Evolutionary conservation across 345 rosid genomes (phyloP).

Genomic region (Salix koriyanagi): DNA sequence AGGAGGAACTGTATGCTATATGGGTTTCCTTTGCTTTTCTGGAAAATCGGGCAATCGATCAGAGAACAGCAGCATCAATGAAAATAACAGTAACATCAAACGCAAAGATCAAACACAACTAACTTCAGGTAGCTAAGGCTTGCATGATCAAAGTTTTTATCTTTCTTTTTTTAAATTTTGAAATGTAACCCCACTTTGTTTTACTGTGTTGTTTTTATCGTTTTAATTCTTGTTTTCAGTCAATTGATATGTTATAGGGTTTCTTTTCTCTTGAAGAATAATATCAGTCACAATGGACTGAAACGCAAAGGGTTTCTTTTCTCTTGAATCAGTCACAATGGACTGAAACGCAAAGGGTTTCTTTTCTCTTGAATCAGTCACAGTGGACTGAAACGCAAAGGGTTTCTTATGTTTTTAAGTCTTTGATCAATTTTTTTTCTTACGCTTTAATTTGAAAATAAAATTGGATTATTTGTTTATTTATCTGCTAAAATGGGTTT

Average conservation of each 20-base stretch:
- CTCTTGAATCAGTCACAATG: neutral
- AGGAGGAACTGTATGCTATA: neutral
- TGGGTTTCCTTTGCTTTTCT: conserved; percentile 66
- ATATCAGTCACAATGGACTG: neutral
- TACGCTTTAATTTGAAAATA: neutral
- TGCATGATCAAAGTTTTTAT: neutral
- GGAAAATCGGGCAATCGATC: conserved; percentile 40
- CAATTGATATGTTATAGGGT: neutral
- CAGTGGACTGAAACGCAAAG: neutral
- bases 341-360: neutral
- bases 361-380: neutral
- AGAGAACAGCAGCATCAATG: conserved; percentile 18
- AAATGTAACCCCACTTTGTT: neutral
- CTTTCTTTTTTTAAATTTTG: neutral
- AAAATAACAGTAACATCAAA: conserved; percentile 21
- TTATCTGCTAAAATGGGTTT: conserved; percentile 4
- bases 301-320: neutral
- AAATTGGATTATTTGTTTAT: neutral
- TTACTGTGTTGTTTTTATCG: neutral
- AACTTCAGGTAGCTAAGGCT: conserved; percentile 33
- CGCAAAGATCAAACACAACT: conserved; percentile 36
- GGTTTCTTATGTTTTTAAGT: neutral
- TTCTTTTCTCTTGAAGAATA: neutral
- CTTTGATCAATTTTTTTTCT: neutral
- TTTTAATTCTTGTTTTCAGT: neutral